Evolutionary conservation across 2,329 filamentous ascomycete species (phyloP).

Genomic region (Dryadomyces quercivorus): DNA sequence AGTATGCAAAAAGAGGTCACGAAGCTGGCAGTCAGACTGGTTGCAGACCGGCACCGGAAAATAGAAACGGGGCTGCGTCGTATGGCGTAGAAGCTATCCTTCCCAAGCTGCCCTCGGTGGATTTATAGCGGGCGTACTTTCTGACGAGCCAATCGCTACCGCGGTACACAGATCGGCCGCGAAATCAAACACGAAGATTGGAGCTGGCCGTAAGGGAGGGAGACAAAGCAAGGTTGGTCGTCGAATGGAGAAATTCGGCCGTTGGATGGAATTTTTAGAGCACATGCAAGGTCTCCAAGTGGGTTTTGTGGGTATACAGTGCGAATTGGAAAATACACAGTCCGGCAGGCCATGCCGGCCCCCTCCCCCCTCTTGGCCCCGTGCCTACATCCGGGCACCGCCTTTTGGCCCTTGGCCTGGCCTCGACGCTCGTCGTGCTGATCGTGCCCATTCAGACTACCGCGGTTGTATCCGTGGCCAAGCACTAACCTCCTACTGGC

Average conservation of each 20-base stretch:
- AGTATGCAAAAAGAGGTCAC: neutral
- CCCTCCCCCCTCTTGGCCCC: neutral
- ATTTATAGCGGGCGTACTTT: too few relatives aligned
- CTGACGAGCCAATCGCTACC: too few relatives aligned
- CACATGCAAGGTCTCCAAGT: neutral
- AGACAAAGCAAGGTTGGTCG: neutral
- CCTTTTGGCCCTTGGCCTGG: neutral
- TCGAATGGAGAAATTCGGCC: neutral
- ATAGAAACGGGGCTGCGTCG: too few relatives aligned
- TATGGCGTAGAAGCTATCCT: too few relatives aligned
- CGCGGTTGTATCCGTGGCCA: slow-evolving; percentile 11
- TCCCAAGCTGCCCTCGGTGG: too few relatives aligned
- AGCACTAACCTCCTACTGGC: slow-evolving; percentile 10
- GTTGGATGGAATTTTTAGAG: neutral
- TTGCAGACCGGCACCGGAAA: too few relatives aligned
- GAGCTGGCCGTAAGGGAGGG: neutral
- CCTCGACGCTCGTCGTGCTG: neutral
- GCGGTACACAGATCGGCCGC: too few relatives aligned
- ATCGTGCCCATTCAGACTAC: slow-evolving; percentile 8
- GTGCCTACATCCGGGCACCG: neutral
- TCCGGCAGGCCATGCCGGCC: too few relatives aligned
- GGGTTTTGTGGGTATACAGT: neutral
- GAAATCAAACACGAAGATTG: neutral
- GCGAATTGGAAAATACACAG: neutral
- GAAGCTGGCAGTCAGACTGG: neutral